Evolutionary conservation across 1,284 basidiomycete species (phyloP).

Genomic region (Leccinum pallidistipes): DNA sequence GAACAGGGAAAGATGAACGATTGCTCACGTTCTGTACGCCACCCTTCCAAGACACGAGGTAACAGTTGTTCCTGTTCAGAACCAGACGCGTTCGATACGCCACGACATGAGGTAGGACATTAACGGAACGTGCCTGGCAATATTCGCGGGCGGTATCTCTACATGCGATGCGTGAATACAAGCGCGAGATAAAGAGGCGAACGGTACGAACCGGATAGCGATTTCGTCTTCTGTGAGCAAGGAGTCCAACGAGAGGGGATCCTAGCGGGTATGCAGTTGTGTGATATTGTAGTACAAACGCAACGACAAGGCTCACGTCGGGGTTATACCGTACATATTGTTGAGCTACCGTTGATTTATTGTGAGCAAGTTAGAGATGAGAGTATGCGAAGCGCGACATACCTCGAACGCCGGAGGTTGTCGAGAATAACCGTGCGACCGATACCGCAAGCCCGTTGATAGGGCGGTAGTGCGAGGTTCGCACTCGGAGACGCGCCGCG

Average conservation of each 20-base stretch:
- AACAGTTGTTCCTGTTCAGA: constrained; percentile 68
- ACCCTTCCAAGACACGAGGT: constrained; percentile 84
- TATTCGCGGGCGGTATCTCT: constrained; percentile 86
- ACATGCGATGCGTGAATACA: constrained; percentile 1
- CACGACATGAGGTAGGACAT: neutral
- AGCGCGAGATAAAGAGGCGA: neutral
- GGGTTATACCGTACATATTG: constrained; percentile 23
- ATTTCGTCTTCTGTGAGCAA: constrained; percentile 89
- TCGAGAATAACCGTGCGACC: constrained; percentile 22
- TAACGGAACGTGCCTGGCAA: constrained; percentile 60
- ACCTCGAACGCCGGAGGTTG: constrained; percentile 20
- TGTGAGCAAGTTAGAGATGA: neutral
- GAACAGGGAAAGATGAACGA: neutral
- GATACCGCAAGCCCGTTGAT: constrained; percentile 10
- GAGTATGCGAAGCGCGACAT: constrained; percentile 6
- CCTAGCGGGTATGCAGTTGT: constrained; percentile 42
- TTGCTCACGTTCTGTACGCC: constrained; percentile 78
- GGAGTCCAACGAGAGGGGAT: constrained; percentile 75
- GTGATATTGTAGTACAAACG: constrained; percentile 1
- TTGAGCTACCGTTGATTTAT: constrained; percentile 19
- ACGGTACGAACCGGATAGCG: constrained; percentile 70
- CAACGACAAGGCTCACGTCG: constrained; percentile 30
- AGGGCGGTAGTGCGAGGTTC: constrained; percentile 7
- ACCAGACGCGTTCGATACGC: neutral
- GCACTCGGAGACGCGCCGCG: constrained; percentile 3